A percentile compares a stretch with the other conserved stretches of the same genome.
phyloP scores from a whole-genome alignment of 1,284 basidiomycete species.

The Vanrija pseudolonga region DNA sequence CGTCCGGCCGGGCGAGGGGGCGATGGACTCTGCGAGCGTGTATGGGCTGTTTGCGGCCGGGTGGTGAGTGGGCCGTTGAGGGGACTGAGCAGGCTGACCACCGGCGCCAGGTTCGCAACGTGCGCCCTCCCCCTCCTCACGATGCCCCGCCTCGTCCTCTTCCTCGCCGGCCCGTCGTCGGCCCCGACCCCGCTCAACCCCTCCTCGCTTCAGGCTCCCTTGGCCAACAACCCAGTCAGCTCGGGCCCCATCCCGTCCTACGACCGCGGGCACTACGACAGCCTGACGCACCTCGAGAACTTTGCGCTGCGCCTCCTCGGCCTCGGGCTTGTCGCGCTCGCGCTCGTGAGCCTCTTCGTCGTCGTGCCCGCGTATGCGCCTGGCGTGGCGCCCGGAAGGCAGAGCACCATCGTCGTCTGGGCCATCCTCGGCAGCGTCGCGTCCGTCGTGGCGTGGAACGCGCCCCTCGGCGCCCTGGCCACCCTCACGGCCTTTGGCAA shows the following conservation, averaged over 20 bases:
- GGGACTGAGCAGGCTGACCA: neutral
- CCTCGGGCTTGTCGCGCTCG: conserved; percentile 34
- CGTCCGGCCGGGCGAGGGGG: conserved; percentile 37
- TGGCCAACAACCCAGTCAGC: neutral
- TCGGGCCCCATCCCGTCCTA: conserved; percentile 7
- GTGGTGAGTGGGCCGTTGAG: conserved; percentile 28
- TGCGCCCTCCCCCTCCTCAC: conserved; percentile 42
- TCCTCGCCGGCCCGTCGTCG: conserved; percentile 31
- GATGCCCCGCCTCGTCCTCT: conserved; percentile 46
- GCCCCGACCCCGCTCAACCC: conserved; percentile 1
- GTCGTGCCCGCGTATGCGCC: conserved; percentile 34
- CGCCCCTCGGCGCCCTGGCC: conserved; percentile 37
- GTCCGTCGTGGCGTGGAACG: conserved; percentile 34
- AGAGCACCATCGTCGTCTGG: conserved; percentile 31
- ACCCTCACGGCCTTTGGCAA: conserved; percentile 36
- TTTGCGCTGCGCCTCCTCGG: conserved; percentile 37
- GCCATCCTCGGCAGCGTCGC: conserved; percentile 32
- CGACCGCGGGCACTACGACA: conserved; percentile 38
- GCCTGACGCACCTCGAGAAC: conserved; percentile 41
- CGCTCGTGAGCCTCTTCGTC: conserved; percentile 36
- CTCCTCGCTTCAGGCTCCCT: neutral
- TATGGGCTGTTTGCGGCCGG: conserved; percentile 32
- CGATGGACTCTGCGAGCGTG: conserved; percentile 31
- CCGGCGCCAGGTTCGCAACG: conserved; percentile 33
- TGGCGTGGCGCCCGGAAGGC: conserved; percentile 26